Evolutionary conservation across 345 rosid species (phyloP).

Genomic region (Sonneratia alba): DNA sequence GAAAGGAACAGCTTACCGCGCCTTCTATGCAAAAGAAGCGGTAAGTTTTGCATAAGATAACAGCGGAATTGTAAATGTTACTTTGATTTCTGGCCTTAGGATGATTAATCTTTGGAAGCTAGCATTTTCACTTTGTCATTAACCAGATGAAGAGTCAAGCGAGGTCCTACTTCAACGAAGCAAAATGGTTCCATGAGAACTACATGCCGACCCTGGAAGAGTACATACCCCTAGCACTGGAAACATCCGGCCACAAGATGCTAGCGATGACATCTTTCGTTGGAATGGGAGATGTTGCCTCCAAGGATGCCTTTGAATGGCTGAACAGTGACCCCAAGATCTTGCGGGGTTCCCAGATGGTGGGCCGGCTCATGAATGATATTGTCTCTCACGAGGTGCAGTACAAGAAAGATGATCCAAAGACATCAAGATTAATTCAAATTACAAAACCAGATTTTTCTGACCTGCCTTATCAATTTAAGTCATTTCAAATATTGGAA

Average conservation of each 20-base stretch:
- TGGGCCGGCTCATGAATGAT: slow-evolving; percentile 16
- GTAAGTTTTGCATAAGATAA: slow-evolving; percentile 11
- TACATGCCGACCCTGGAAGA: slow-evolving; percentile 22
- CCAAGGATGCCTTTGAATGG: slow-evolving; percentile 15
- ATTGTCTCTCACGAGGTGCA: slow-evolving; percentile 12
- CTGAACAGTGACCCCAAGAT: slow-evolving; percentile 5
- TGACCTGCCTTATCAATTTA: too few species aligned
- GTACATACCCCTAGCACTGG: slow-evolving; percentile 16
- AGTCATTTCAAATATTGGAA: too few species aligned
- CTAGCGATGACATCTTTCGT: slow-evolving; percentile 5
- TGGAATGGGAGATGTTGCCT: slow-evolving; percentile 7
- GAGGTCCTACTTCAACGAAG: slow-evolving; percentile 5
- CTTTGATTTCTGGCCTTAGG: neutral
- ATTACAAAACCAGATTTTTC: too few species aligned
- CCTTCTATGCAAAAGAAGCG: slow-evolving; percentile 18
- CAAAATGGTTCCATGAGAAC: slow-evolving; percentile 9
- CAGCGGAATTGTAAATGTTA: too few species aligned
- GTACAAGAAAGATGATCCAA: too few species aligned
- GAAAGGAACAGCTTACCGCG: slow-evolving; percentile 10
- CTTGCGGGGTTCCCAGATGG: neutral
- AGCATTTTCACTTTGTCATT: too few species aligned
- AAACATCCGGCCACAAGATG: neutral
- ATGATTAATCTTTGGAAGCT: neutral
- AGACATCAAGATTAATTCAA: too few species aligned
- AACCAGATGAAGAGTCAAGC: slow-evolving; percentile 17